phyloP scores from a whole-genome alignment of 83 land plant genomes.

The Thuja plicata region DNA sequence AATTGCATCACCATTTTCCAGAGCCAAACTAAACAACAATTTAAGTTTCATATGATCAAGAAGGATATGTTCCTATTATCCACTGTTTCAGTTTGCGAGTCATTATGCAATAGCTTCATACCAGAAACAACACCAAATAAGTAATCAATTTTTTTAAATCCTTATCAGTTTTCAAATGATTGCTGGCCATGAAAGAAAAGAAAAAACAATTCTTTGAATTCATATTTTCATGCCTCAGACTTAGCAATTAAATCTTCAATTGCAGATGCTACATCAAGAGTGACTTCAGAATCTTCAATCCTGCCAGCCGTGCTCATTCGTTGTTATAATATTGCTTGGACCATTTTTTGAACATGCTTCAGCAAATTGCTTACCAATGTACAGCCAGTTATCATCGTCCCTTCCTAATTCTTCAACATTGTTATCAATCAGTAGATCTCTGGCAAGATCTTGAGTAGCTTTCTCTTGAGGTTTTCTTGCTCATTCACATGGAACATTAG shows the following conservation, averaged over 20 bases:
- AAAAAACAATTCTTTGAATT: too few species aligned
- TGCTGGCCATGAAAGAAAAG: neutral
- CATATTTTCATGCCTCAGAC: slow-evolving; percentile 49
- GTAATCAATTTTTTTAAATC: neutral
- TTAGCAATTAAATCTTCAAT: slow-evolving; percentile 73
- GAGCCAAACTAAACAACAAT: neutral
- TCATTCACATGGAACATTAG: neutral
- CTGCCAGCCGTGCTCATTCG: slow-evolving; percentile 2
- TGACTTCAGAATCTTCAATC: slow-evolving; percentile 16
- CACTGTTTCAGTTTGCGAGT: slow-evolving; percentile 21
- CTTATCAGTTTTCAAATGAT: neutral
- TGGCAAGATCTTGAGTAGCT: neutral
- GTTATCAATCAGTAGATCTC: slow-evolving; percentile 4
- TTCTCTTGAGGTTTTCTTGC: neutral
- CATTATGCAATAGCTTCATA: slow-evolving; percentile 42
- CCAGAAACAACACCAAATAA: neutral
- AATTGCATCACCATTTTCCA: slow-evolving; percentile 1
- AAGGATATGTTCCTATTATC: slow-evolving; percentile 54
- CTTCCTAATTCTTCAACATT: slow-evolving; percentile 17
- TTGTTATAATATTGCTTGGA: neutral
- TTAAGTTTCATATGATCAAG: neutral
- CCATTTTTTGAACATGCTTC: slow-evolving; percentile 10
- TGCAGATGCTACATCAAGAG: slow-evolving; percentile 68
- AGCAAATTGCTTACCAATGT: neutral
- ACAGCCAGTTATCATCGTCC: slow-evolving; percentile 10